Percentiles rank a stretch among this genome's conserved stretches.
Conservation (phyloP, 129 eudicot genomes). For the Centrapalus pauciflorus region DNA sequence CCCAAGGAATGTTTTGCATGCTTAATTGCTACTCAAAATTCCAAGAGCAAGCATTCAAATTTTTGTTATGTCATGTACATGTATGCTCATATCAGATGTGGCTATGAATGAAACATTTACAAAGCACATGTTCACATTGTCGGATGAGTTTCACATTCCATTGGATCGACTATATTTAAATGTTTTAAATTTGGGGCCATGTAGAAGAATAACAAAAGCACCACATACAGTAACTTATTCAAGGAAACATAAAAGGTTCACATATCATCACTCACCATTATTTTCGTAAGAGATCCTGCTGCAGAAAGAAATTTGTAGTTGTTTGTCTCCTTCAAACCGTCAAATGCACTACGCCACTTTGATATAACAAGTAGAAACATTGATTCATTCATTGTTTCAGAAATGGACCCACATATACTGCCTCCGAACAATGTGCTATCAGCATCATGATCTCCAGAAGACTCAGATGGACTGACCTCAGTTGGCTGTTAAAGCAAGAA, state of each 20-base stretch:
- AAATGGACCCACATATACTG: constrained; percentile 80
- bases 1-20: background rate
- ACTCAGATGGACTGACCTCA: constrained; percentile 38
- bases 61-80: background rate
- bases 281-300: constrained; percentile 80
- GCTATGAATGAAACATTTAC: background rate
- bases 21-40: constrained; percentile 4
- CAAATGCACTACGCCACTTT: constrained; percentile 84
- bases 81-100: background rate
- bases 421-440: constrained; percentile 63
- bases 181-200: background rate
- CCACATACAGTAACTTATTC: background rate
- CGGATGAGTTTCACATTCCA: background rate
- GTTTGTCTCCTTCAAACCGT: constrained; percentile 74
- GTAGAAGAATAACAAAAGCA: background rate
- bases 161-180: background rate
- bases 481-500: constrained; percentile 41
- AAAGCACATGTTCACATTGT: background rate
- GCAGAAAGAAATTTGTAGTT: constrained; percentile 80
- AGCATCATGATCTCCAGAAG: constrained; percentile 33
- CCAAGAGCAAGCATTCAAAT: background rate
- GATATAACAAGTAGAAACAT: constrained; percentile 73
- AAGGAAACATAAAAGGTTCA: background rate
- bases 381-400: constrained; percentile 79
- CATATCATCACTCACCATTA: constrained; percentile 48